Evolutionary conservation across 108 stramenopile species (phyloP).

Genomic region (Skeletonema tropicum): DNA sequence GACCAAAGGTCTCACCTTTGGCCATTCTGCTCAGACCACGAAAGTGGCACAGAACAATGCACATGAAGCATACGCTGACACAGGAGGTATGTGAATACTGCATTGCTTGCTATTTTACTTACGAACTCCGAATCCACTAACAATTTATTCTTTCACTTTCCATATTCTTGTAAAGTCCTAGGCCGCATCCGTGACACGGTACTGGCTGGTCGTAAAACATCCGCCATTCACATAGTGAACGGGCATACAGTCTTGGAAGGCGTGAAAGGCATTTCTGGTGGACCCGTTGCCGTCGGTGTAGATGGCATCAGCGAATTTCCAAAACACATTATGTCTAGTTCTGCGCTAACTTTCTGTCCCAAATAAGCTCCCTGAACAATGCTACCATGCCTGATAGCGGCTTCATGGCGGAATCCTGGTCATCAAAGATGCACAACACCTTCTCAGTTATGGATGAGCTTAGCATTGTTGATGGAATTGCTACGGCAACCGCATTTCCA

Average conservation of each 20-base stretch:
- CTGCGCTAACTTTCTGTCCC: no score
- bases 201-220: conserved; percentile 1
- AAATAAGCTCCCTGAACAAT: conserved; percentile 44
- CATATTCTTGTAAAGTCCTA: background rate
- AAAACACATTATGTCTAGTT: no score
- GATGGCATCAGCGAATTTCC: no score
- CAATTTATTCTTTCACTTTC: background rate
- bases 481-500: conserved; percentile 16
- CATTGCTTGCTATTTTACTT: no score
- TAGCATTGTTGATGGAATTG: conserved; percentile 25
- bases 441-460: conserved; percentile 18
- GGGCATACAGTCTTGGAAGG: background rate
- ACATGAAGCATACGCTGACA: no score
- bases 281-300: no score
- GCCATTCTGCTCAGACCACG: background rate
- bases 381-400: conserved; percentile 41
- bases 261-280: no score
- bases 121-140: no score
- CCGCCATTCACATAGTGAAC: background rate
- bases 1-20: background rate
- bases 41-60: background rate
- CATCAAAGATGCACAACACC: conserved; percentile 27
- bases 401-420: conserved; percentile 56
- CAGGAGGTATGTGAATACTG: no score
- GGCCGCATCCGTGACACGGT: background rate